Conservation (phyloP, 1,284 basidiomycete genomes). For the Cutaneotrichosporon daszewskae region DNA sequence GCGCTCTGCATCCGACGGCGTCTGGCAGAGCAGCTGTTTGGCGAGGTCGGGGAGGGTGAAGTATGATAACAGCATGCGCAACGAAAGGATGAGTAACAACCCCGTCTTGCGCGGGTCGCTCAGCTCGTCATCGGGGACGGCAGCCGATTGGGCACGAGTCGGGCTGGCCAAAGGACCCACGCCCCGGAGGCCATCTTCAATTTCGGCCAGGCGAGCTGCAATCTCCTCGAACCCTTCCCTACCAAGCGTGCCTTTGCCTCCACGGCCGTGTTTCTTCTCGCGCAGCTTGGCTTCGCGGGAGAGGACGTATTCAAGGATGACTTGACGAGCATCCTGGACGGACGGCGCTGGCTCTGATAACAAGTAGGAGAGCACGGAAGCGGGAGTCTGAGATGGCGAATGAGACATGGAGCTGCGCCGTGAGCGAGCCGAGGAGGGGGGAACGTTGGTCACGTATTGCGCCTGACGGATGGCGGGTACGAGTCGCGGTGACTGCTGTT, state of each 20-base stretch:
- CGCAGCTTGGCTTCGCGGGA: conserved; percentile 34
- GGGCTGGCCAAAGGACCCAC: conserved; percentile 8
- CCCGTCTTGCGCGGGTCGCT: conserved; percentile 31
- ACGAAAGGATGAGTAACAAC: conserved; percentile 36
- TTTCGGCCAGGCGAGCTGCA: conserved; percentile 30
- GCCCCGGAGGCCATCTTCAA: conserved; percentile 37
- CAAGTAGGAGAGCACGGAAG: conserved; percentile 34
- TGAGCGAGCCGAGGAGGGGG: conserved; percentile 39
- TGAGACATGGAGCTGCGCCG: conserved; percentile 36
- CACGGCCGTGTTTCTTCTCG: conserved; percentile 35
- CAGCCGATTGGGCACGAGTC: conserved; percentile 4
- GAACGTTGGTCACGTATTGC: conserved; percentile 41
- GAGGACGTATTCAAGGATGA: conserved; percentile 44
- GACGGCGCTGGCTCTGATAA: conserved; percentile 32
- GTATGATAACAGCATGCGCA: conserved; percentile 45
- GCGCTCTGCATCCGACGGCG: conserved; percentile 39
- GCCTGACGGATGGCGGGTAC: conserved; percentile 36
- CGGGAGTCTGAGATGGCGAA: conserved; percentile 32
- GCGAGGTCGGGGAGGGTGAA: conserved; percentile 40
- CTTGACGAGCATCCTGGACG: conserved; percentile 40
- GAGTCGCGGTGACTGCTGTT: conserved; percentile 25
- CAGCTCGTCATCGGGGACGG: conserved; percentile 22
- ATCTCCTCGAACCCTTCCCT: conserved; percentile 42
- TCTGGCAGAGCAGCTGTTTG: conserved; percentile 32
- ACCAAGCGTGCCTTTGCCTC: conserved; percentile 44